A percentile compares a stretch with the other conserved stretches of the same genome.
These are phyloP conservation scores for Tuber melanosporum DNA, from an alignment of 495 filamentous ascomycete species.

Conservation along the genomic window DNA sequence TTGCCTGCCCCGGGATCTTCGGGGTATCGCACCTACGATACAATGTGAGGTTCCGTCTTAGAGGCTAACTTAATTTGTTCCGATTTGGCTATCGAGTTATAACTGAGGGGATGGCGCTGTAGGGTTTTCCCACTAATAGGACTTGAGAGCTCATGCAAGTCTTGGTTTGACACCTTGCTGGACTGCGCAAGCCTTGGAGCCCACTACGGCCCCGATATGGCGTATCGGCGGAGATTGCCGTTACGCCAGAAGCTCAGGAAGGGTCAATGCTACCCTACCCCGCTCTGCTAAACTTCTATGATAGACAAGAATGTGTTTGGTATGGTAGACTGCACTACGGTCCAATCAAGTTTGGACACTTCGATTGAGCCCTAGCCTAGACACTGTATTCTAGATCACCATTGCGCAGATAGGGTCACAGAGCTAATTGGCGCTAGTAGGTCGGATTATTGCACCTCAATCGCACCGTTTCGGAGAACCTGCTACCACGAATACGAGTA, in stretches of 20 bases:
- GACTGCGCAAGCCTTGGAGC: neutral
- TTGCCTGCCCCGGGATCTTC: neutral
- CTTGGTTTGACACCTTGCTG: neutral
- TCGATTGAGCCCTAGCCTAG: neutral
- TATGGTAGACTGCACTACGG: neutral
- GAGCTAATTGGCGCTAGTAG: neutral
- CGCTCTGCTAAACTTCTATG: neutral
- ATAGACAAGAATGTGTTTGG: neutral
- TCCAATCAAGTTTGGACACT: neutral
- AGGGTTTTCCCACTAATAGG: neutral
- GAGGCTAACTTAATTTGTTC: neutral
- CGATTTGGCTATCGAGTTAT: neutral
- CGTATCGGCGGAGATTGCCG: neutral
- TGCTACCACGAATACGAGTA: neutral
- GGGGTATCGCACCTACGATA: neutral
- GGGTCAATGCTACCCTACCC: neutral
- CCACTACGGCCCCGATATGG: neutral
- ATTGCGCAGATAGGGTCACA: neutral
- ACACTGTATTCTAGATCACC: neutral
- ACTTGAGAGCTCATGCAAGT: neutral
- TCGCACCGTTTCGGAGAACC: neutral
- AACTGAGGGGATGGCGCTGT: neutral
- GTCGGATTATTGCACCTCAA: neutral
- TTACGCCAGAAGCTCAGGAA: neutral
- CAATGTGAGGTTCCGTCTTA: neutral